These are phyloP conservation scores for Chaetomium olivaceum DNA, from an alignment of 2,329 filamentous ascomycete species.

Conservation along the genomic window DNA sequence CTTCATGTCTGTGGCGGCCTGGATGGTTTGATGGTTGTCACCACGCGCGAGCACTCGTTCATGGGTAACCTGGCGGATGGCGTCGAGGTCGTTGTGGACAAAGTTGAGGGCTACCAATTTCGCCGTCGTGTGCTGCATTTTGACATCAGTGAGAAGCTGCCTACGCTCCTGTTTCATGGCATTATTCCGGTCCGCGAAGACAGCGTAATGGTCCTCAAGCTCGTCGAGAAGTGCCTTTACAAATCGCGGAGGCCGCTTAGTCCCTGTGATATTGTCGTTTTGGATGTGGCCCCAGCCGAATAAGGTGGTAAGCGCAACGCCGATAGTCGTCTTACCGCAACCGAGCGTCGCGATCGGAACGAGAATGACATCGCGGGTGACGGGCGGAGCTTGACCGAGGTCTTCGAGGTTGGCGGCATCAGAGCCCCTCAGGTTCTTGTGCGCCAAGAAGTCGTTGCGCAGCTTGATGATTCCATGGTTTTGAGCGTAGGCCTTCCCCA, in stretches of 20 bases:
- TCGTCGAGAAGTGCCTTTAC: constrained; percentile 67
- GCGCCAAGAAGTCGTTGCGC: constrained; percentile 81
- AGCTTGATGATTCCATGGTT: constrained; percentile 96
- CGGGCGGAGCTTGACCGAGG: constrained; percentile 55
- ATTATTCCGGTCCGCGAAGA: constrained; percentile 93
- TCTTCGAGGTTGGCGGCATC: constrained; percentile 81
- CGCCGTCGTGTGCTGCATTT: constrained; percentile 60
- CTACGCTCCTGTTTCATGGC: constrained; percentile 83
- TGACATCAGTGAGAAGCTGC: constrained; percentile 81
- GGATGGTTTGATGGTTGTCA: constrained; percentile 97
- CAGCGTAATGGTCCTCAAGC: constrained; percentile 66
- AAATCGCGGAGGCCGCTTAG: constrained; percentile 76
- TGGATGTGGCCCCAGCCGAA: constrained; percentile 93
- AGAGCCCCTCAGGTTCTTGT: constrained; percentile 80
- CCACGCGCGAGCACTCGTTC: constrained; percentile 80
- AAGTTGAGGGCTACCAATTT: constrained; percentile 86
- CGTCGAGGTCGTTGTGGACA: constrained; percentile 74
- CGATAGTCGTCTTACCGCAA: constrained; percentile 94
- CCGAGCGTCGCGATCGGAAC: constrained; percentile 91
- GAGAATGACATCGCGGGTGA: constrained; percentile 72
- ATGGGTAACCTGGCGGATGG: constrained; percentile 73
- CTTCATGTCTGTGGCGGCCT: constrained; percentile 69
- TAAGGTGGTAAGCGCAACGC: constrained; percentile 74
- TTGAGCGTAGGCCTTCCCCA: constrained; percentile 71
- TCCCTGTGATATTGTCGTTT: constrained; percentile 88